Percentiles rank a stretch among this genome's conserved stretches.
Conservation (phyloP, 306 rosid genomes). For the Ceratonia siliqua region DNA sequence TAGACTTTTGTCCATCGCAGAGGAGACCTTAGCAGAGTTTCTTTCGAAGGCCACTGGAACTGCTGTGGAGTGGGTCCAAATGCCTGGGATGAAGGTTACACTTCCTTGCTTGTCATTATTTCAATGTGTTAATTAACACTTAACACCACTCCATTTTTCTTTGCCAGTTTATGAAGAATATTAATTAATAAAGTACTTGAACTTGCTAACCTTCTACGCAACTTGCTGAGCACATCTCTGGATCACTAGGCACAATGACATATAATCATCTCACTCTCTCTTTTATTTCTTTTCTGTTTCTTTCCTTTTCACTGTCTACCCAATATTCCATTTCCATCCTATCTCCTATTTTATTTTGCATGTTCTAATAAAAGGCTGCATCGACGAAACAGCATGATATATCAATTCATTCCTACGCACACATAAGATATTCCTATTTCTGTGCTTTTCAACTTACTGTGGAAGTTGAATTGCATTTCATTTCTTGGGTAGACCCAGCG, state of each 20-base stretch:
- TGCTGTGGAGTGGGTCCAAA: conserved; percentile 99
- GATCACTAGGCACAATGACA: not conserved
- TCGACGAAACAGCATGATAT: not conserved
- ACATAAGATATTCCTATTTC: not conserved
- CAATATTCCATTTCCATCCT: not conserved
- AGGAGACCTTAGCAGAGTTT: conserved; percentile 99
- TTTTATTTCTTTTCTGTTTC: not conserved
- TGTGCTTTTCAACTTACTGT: not conserved
- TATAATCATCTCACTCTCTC: not conserved
- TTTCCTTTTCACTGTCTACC: not conserved
- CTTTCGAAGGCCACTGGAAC: conserved; percentile 99
- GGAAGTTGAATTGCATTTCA: not conserved
- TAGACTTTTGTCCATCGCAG: conserved; percentile 99
- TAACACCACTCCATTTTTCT: conserved; percentile 17
- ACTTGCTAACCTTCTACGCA: conserved; percentile 49
- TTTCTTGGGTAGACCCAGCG: not conserved
- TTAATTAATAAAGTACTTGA: conserved; percentile 19
- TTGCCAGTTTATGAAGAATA: conserved; percentile 25
- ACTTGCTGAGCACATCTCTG: conserved; percentile 23
- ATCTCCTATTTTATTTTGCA: not conserved
- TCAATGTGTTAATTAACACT: not conserved
- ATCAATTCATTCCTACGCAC: not conserved
- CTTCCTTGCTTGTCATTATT: conserved; percentile 12
- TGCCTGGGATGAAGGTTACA: conserved; percentile 99
- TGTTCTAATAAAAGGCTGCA: not conserved